A percentile compares a stretch with the other conserved stretches of the same genome.
Evolutionary conservation across 352 stramenopile species (phyloP).

Genomic region (Hyaloperonospora brassicae): DNA sequence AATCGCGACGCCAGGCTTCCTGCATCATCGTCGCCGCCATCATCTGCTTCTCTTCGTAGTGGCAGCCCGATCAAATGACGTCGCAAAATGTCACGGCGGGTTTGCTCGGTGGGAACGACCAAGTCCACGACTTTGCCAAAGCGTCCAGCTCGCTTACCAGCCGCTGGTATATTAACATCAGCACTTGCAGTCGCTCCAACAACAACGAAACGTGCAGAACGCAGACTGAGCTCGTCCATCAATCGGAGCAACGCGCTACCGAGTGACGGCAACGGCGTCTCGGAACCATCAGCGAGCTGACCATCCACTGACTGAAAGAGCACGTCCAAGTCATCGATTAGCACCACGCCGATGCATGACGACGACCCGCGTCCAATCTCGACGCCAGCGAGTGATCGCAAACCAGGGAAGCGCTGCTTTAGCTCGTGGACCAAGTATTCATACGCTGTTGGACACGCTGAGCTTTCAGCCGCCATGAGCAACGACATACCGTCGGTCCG

Average conservation of each 20-base stretch:
- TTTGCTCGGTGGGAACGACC: slow-evolving; percentile 53
- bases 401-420: slow-evolving; percentile 22
- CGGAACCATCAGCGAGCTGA: slow-evolving; percentile 22
- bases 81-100: slow-evolving; percentile 40
- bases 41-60: slow-evolving; percentile 11
- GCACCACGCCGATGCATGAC: slow-evolving; percentile 30
- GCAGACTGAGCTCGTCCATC: slow-evolving; percentile 38
- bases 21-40: background rate
- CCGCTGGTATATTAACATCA: slow-evolving; percentile 30
- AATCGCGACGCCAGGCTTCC: slow-evolving; percentile 32
- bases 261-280: slow-evolving; percentile 34
- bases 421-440: slow-evolving; percentile 12
- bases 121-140: slow-evolving; percentile 60
- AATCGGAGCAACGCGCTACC: slow-evolving; percentile 56
- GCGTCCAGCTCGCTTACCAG: slow-evolving; percentile 38
- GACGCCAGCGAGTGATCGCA: slow-evolving; percentile 7
- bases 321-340: slow-evolving; percentile 66
- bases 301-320: slow-evolving; percentile 49
- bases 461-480: no score
- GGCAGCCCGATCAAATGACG: slow-evolving; percentile 31
- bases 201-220: slow-evolving; percentile 32
- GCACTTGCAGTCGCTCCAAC: slow-evolving; percentile 38
- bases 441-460: no score
- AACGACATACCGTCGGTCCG: no score
- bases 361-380: slow-evolving; percentile 1